Conservation (phyloP, 805 yeast species). For the Metschnikowia lochheadii region DNA sequence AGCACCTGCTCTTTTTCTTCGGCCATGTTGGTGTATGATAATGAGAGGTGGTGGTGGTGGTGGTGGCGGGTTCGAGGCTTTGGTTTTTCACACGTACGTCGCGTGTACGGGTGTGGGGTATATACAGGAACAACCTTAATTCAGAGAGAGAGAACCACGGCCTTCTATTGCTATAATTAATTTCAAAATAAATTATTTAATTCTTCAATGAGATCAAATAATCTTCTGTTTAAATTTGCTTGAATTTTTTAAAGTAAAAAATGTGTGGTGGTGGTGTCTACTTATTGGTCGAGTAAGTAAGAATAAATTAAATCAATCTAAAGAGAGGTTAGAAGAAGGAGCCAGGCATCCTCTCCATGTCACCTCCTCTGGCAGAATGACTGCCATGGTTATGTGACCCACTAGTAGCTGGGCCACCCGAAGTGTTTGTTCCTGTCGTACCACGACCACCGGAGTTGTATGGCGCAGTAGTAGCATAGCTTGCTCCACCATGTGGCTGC, state of each 20-base stretch:
- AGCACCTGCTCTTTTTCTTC: constrained; percentile 24
- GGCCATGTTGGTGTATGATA: constrained; percentile 8
- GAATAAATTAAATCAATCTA: background rate
- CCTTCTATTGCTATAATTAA: too few species aligned
- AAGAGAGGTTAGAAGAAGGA: constrained; percentile 4
- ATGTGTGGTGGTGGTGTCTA: background rate
- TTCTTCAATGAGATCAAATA: too few species aligned
- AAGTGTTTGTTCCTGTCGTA: background rate
- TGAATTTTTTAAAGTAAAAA: background rate
- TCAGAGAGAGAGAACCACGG: too few species aligned
- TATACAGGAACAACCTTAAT: background rate
- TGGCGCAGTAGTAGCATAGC: background rate
- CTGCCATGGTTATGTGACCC: background rate
- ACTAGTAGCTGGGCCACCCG: background rate
- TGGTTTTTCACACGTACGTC: constrained; percentile 3
- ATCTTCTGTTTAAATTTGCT: background rate
- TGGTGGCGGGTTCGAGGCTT: background rate
- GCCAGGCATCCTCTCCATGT: constrained; percentile 10
- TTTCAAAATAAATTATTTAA: too few species aligned
- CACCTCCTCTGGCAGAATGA: background rate
- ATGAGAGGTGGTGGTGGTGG: too few species aligned
- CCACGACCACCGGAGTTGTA: background rate
- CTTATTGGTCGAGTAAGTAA: background rate
- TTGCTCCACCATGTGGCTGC: background rate
- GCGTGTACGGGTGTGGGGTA: background rate